Evolutionary conservation across 176 grass and related monocot species (phyloP).

Genomic region (Aechmea fasciata): DNA sequence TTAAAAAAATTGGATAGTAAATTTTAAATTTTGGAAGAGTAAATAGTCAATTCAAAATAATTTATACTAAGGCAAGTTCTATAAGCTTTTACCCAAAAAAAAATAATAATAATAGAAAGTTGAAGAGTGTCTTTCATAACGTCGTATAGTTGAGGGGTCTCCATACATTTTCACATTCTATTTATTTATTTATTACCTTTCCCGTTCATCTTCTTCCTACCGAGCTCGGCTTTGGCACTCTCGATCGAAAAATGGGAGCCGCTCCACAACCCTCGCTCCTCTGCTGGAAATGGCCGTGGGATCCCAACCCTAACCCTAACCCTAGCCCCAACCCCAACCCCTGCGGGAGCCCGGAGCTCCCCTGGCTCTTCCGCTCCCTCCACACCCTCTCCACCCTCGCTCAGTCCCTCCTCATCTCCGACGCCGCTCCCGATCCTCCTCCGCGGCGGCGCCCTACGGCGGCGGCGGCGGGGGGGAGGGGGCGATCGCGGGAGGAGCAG

Average conservation of each 20-base stretch:
- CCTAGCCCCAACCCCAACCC: slow-evolving; percentile 20
- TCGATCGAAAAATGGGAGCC: slow-evolving; percentile 26
- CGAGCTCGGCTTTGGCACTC: too few species aligned
- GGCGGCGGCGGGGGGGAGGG: not conserved
- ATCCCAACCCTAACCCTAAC: slow-evolving; percentile 3
- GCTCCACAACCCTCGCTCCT: slow-evolving; percentile 34
- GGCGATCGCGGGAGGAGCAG: slow-evolving; percentile 21
- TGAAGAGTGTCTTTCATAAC: too few species aligned
- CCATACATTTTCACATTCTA: too few species aligned
- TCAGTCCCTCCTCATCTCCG: slow-evolving; percentile 57
- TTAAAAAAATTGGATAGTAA: too few species aligned
- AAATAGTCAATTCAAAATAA: too few species aligned
- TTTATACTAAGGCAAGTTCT: too few species aligned
- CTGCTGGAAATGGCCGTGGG: slow-evolving; percentile 85
- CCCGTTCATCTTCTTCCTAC: too few species aligned
- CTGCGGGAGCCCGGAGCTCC: slow-evolving; percentile 54
- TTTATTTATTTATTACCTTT: too few species aligned
- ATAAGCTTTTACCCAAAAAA: too few species aligned
- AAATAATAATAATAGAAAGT: too few species aligned
- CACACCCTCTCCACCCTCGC: slow-evolving; percentile 54
- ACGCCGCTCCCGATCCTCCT: slow-evolving; percentile 18
- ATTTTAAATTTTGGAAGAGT: too few species aligned
- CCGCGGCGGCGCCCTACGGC: not conserved
- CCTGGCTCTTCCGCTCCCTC: slow-evolving; percentile 75
- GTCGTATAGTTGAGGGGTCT: too few species aligned